Percentiles rank a stretch among this genome's conserved stretches.
Conservation (phyloP, 1,284 basidiomycete genomes). For the Puccinia novopanici region DNA sequence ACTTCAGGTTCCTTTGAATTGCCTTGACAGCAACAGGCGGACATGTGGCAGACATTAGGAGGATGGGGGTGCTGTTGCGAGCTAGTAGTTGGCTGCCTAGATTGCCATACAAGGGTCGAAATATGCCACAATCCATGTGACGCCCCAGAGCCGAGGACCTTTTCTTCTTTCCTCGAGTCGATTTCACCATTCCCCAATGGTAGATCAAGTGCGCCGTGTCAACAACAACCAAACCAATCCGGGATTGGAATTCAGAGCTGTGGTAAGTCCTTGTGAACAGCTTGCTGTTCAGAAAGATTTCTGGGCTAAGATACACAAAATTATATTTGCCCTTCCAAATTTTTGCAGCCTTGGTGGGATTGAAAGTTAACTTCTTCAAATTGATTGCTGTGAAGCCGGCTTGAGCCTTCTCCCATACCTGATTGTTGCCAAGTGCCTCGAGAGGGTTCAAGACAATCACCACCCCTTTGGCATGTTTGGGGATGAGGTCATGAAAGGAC, state of each 20-base stretch:
- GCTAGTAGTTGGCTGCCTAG: neutral
- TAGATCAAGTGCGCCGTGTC: neutral
- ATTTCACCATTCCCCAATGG: neutral
- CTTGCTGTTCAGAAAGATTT: constrained; percentile 5
- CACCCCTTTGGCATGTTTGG: neutral
- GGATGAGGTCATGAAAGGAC: neutral
- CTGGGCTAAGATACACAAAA: constrained; percentile 4
- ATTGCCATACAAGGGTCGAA: constrained; percentile 7
- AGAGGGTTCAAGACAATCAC: neutral
- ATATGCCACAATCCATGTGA: neutral
- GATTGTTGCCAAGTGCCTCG: neutral
- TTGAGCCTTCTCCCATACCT: neutral
- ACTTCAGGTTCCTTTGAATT: neutral
- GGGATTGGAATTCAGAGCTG: neutral
- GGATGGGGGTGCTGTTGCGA: neutral
- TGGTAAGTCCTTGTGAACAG: neutral
- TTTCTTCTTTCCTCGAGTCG: neutral
- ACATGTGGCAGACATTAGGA: neutral
- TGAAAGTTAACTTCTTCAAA: neutral
- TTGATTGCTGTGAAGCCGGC: neutral
- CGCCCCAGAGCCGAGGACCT: neutral
- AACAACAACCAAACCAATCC: neutral
- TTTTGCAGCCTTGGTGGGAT: neutral
- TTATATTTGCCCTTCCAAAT: neutral
- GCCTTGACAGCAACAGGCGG: neutral